Percentiles rank a stretch among this genome's conserved stretches.
Evolutionary conservation across 768 basidiomycete genomes (phyloP).

Genomic region (Mycena polygramma): DNA sequence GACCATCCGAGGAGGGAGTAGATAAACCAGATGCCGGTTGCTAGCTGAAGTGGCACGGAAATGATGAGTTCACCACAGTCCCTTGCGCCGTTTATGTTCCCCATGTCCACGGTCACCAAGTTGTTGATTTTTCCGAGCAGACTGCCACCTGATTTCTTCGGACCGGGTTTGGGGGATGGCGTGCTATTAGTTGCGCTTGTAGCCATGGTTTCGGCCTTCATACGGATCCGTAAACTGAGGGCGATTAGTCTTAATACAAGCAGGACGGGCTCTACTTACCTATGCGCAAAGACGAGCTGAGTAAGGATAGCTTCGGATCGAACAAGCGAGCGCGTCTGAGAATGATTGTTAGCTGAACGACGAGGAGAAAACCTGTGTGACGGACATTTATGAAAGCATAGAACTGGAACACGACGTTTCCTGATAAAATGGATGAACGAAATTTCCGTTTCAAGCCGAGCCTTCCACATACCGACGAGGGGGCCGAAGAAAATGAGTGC

Average conservation of each 20-base stretch:
- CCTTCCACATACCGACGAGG: conserved; percentile 40
- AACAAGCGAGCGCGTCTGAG: conserved; percentile 59
- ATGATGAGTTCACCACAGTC: conserved; percentile 24
- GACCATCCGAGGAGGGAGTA: conserved; percentile 42
- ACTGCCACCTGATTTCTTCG: conserved; percentile 47
- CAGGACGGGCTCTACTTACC: conserved; percentile 13
- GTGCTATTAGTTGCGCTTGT: not conserved
- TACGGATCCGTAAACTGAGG: conserved; percentile 65
- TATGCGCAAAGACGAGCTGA: conserved; percentile 59
- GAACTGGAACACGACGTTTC: conserved; percentile 61
- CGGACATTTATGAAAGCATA: conserved; percentile 60
- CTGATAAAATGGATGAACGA: not conserved
- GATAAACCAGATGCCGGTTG: conserved; percentile 59
- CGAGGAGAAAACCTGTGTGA: conserved; percentile 44
- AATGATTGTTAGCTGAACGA: conserved; percentile 15
- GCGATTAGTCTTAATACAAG: conserved; percentile 2
- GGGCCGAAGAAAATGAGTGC: conserved; percentile 63
- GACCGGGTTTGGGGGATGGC: conserved; percentile 2
- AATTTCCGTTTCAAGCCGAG: not conserved
- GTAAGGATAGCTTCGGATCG: conserved; percentile 62
- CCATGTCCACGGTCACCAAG: conserved; percentile 72
- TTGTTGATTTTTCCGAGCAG: conserved; percentile 86
- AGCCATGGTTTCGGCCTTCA: conserved; percentile 57
- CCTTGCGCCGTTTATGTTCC: conserved; percentile 10
- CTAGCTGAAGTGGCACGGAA: conserved; percentile 41